Evolutionary conservation across 257 asterid species (phyloP).

Genomic region (Solanum tarapatanum): DNA sequence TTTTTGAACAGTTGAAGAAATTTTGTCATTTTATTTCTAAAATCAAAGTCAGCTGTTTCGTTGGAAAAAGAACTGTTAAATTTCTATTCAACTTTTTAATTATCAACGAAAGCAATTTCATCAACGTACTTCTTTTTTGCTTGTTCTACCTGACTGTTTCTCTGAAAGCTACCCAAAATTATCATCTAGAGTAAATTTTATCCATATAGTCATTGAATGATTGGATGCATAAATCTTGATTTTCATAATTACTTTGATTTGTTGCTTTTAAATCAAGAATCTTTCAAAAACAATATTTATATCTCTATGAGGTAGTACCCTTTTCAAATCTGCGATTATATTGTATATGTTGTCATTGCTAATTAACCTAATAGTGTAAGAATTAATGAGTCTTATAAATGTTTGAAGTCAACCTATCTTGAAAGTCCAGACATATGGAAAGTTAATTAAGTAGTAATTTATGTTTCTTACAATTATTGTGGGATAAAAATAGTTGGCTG

Average conservation of each 20-base stretch:
- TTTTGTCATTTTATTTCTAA: neutral
- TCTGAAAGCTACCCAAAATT: neutral
- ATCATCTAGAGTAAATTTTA: neutral
- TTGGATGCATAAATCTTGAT: neutral
- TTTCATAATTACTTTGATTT: neutral
- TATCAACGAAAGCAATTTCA: neutral
- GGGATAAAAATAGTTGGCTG: neutral
- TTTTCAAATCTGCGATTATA: no score
- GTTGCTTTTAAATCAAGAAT: fast-evolving
- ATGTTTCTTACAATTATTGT: neutral
- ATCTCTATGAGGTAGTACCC: no score
- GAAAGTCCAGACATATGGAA: neutral
- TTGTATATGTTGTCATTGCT: neutral
- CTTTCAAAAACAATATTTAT: no score
- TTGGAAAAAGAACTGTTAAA: neutral
- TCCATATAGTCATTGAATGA: neutral
- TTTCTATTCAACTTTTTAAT: no score
- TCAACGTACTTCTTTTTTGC: neutral
- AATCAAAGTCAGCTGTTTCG: neutral
- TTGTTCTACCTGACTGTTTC: neutral
- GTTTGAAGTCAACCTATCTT: neutral
- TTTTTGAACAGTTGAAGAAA: neutral
- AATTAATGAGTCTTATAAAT: neutral
- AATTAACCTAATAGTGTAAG: neutral
- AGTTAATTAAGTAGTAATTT: neutral